A percentile compares a stretch with the other conserved stretches of the same genome.
Evolutionary conservation across 169 alveolate genomes (phyloP).

Genomic region (Ichthyophthirius multifiliis): DNA sequence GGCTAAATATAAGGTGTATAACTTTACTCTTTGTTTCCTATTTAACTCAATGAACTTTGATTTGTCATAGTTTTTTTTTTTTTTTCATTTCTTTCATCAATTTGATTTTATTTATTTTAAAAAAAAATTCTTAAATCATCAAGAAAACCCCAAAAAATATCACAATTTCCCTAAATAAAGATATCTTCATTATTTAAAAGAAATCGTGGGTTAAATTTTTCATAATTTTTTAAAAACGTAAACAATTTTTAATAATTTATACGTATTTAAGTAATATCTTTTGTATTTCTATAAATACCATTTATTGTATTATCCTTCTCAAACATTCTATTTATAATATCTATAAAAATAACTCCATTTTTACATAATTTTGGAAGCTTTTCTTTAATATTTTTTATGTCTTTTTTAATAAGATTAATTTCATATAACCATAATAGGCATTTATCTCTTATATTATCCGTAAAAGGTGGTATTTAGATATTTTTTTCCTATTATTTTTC

Average conservation of each 20-base stretch:
- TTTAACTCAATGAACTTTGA: too few relatives aligned
- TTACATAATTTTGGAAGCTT: constrained; percentile 35
- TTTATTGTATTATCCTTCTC: constrained; percentile 34
- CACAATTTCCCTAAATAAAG: neutral
- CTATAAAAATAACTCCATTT: constrained; percentile 44
- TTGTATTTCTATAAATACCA: constrained; percentile 34
- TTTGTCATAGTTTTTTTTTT: neutral
- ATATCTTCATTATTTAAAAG: neutral
- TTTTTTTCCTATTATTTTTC: too few relatives aligned
- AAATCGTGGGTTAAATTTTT: constrained; percentile 34
- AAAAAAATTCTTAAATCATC: constrained; percentile 12
- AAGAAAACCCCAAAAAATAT: constrained; percentile 9
- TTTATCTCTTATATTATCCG: neutral
- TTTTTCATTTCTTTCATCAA: neutral
- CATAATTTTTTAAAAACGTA: constrained; percentile 24
- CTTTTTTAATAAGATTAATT: constrained; percentile 24
- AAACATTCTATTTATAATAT: constrained; percentile 23
- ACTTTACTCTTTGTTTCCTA: too few relatives aligned
- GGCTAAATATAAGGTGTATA: too few relatives aligned
- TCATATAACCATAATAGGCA: constrained; percentile 24
- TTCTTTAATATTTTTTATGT: constrained; percentile 5
- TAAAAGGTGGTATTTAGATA: too few relatives aligned
- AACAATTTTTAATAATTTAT: constrained; percentile 30
- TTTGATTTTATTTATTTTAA: neutral
- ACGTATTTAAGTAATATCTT: constrained; percentile 11